Evolutionary conservation across 352 stramenopile genomes (phyloP).

Genomic region (Pythium guiyangense): DNA sequence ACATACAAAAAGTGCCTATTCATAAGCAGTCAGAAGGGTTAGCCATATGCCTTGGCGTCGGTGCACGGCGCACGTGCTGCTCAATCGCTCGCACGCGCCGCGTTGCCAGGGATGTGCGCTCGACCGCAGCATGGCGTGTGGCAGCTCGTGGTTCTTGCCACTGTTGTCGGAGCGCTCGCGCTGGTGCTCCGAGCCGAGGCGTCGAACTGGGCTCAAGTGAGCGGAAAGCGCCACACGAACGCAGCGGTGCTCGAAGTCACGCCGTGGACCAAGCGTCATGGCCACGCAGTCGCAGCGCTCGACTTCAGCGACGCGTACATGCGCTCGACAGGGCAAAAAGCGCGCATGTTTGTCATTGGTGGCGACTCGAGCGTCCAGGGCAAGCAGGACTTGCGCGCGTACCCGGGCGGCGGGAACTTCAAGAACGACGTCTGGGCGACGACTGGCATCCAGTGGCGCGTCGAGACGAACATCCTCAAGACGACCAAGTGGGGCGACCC

Average conservation of each 20-base stretch:
- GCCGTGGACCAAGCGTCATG: constrained; percentile 58
- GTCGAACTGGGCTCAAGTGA: constrained; percentile 69
- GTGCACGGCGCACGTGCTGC: no score
- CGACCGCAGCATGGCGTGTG: no score
- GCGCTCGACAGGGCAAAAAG: constrained; percentile 33
- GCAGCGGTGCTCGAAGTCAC: constrained; percentile 41
- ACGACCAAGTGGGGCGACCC: constrained; percentile 67
- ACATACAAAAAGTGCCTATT: no score
- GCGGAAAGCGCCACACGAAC: constrained; percentile 57
- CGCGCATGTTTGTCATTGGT: constrained; percentile 63
- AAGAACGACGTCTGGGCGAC: constrained; percentile 75
- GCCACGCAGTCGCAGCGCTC: constrained; percentile 52
- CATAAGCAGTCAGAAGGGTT: no score
- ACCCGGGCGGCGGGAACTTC: constrained; percentile 56
- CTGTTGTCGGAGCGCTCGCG: no score
- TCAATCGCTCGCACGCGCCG: no score
- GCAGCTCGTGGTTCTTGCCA: no score
- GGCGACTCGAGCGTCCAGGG: constrained; percentile 68
- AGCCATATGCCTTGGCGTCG: no score
- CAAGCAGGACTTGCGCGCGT: constrained; percentile 62
- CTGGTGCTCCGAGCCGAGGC: no score
- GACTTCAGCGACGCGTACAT: constrained; percentile 53
- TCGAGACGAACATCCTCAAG: constrained; percentile 55
- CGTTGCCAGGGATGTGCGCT: no score
- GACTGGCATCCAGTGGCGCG: constrained; percentile 48